A percentile compares a stretch with the other conserved stretches of the same genome.
Evolutionary conservation across 176 grass and related monocot species (phyloP).

Genomic region (Oryza brachyantha): DNA sequence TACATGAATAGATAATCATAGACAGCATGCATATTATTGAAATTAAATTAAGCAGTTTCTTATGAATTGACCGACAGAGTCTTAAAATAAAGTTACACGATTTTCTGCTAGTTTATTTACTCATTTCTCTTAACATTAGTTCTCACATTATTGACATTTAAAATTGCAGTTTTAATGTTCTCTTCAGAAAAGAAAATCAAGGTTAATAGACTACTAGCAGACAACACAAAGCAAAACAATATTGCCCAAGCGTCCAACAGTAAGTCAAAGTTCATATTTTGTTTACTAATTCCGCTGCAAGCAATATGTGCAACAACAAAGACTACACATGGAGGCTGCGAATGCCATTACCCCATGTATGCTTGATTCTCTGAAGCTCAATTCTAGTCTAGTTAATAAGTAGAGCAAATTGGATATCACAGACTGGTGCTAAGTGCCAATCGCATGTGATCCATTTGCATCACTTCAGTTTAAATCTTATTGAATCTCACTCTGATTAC

Average conservation of each 20-base stretch:
- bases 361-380: background rate
- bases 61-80: background rate
- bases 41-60: background rate
- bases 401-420: background rate
- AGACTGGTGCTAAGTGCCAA: background rate
- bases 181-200: conserved; percentile 21
- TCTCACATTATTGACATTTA: conserved; percentile 5
- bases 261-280: background rate
- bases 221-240: conserved; percentile 7
- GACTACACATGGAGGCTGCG: background rate
- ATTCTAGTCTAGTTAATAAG: background rate
- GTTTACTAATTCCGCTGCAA: background rate
- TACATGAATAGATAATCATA: background rate
- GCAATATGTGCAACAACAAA: background rate
- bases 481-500: background rate
- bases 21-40: background rate
- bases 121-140: conserved; percentile 13
- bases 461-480: background rate
- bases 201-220: background rate
- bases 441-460: background rate
- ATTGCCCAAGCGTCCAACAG: background rate
- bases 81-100: background rate
- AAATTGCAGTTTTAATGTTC: background rate
- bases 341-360: background rate
- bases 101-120: background rate